Conservation (phyloP, 2,329 filamentous ascomycete species). For the Westerdykella aurantiaca region DNA sequence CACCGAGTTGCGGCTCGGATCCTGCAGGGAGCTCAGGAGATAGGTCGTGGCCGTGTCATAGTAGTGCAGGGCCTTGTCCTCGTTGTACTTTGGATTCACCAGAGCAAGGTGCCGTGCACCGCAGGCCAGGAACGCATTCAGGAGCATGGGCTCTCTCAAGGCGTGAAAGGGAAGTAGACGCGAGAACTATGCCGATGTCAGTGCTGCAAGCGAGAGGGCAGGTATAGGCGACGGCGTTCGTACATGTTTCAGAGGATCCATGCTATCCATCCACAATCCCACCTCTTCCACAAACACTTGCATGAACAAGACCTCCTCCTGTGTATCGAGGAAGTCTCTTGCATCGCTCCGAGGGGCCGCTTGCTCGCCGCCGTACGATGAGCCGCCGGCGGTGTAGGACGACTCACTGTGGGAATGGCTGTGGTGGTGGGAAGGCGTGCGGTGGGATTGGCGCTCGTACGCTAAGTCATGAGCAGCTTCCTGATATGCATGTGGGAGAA, state of each 20-base stretch:
- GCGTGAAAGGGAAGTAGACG: conserved; percentile 77
- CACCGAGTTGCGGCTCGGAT: conserved; percentile 75
- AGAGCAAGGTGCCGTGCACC: conserved; percentile 75
- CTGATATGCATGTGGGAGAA: conserved; percentile 44
- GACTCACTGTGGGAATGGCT: conserved; percentile 23
- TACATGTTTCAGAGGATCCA: conserved; percentile 75
- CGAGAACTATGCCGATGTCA: conserved; percentile 56
- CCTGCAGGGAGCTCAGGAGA: conserved; percentile 69
- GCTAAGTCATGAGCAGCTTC: conserved; percentile 40
- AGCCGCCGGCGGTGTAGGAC: conserved; percentile 18
- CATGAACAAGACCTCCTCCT: conserved; percentile 82
- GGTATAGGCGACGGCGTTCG: conserved; percentile 13
- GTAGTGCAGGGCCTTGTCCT: conserved; percentile 74
- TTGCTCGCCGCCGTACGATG: conserved; percentile 34
- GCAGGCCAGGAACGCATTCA: conserved; percentile 84
- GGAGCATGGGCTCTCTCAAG: conserved; percentile 75
- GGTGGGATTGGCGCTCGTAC: conserved; percentile 30
- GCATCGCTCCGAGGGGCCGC: conserved; percentile 38
- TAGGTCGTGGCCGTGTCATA: conserved; percentile 81
- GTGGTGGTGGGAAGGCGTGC: conserved; percentile 7
- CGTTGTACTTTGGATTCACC: conserved; percentile 62
- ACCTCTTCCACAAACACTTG: conserved; percentile 89
- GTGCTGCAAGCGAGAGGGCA: conserved; percentile 3
- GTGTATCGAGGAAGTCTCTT: conserved; percentile 62
- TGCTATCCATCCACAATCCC: conserved; percentile 87